Percentiles rank a stretch among this genome's conserved stretches.
Evolutionary conservation across 805 yeast species (phyloP).

Genomic region (Hanseniaspora taiwanica): DNA sequence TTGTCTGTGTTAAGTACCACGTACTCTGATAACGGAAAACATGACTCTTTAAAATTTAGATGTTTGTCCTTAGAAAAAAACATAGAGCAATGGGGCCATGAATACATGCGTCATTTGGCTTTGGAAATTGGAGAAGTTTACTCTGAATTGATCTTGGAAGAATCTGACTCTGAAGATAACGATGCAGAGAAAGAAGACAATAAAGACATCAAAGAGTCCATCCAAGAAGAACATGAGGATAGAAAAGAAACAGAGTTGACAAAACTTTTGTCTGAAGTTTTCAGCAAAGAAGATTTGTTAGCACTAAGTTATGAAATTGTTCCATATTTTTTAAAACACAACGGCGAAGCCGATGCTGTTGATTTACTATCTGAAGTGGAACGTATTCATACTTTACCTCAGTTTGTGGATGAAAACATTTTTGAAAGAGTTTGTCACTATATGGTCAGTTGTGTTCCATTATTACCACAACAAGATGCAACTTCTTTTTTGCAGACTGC

Average conservation of each 20-base stretch:
- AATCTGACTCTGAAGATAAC: constrained; percentile 11
- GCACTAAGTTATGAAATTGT: constrained; percentile 64
- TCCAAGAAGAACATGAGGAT: constrained; percentile 6
- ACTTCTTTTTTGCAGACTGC: constrained; percentile 77
- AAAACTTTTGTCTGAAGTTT: constrained; percentile 11
- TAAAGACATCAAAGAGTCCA: constrained; percentile 4
- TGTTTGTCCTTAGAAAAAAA: constrained; percentile 43
- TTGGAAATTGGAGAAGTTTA: constrained; percentile 86
- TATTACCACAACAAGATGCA: constrained; percentile 92
- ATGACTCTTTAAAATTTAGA: constrained; percentile 72
- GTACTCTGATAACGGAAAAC: constrained; percentile 65
- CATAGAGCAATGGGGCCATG: constrained; percentile 93
- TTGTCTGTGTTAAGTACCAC: constrained; percentile 93
- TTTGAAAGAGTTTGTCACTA: constrained; percentile 84
- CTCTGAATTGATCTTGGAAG: constrained; percentile 35
- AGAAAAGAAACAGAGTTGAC: constrained; percentile 8
- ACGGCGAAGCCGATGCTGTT: constrained; percentile 97
- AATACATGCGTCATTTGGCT: constrained; percentile 90
- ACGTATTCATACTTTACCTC: constrained; percentile 66
- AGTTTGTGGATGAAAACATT: constrained; percentile 73
- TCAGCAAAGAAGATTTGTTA: constrained; percentile 33
- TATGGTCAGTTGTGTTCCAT: constrained; percentile 92
- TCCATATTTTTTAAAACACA: constrained; percentile 83
- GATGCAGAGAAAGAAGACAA: constrained; percentile 5
- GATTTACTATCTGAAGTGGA: constrained; percentile 87